Conservation (phyloP, 129 eudicot species). For the Daucus carota region DH1_v3.0 NC_030385.2:31512501-31513000, state of each 20-base stretch:
- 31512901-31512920: too few relatives aligned
- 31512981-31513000: too few relatives aligned
- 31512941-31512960: too few relatives aligned
- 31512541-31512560: neutral
- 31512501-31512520: neutral
- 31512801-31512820: conserved; percentile 73
- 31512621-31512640: neutral
- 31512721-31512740: conserved; percentile 51
- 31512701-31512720: conserved; percentile 76
- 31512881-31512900: neutral
- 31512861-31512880: neutral
- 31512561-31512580: neutral
- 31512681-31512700: conserved; percentile 64
- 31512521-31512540: neutral
- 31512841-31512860: conserved; percentile 16
- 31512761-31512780: conserved; percentile 75
- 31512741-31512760: conserved; percentile 23
- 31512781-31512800: conserved; percentile 60
- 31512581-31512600: neutral
- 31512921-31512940: neutral
- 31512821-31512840: conserved; percentile 79
- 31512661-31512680: conserved; percentile 52
- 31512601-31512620: neutral
- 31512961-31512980: neutral
- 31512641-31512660: conserved; percentile 1